Percentiles rank a stretch among this genome's conserved stretches.
phyloP scores from a whole-genome alignment of 306 rosid genomes.

The Senna siamea region DNA sequence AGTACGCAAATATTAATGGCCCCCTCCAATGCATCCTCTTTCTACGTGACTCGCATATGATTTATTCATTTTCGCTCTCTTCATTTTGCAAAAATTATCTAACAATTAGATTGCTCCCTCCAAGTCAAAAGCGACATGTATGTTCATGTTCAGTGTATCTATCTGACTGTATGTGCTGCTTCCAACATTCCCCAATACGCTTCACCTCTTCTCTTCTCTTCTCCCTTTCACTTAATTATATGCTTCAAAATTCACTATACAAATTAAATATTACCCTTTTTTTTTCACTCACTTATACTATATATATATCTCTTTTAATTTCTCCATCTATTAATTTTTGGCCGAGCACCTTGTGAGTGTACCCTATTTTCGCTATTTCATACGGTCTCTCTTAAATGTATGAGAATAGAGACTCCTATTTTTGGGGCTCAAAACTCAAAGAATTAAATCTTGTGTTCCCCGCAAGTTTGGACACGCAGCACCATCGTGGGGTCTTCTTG shows the following conservation, averaged over 20 bases:
- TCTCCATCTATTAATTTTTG: background rate
- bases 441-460: slow-evolving; percentile 42
- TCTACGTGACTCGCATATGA: too few species aligned
- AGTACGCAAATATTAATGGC: slow-evolving; percentile 31
- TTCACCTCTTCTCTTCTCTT: background rate
- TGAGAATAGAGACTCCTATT: slow-evolving; percentile 41
- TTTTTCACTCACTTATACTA: too few species aligned
- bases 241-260: background rate
- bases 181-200: slow-evolving; percentile 23
- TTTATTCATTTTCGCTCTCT: background rate
- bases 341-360: slow-evolving; percentile 43
- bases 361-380: slow-evolving; percentile 1
- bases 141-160: too few species aligned
- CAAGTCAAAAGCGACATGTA: slow-evolving; percentile 24
- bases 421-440: slow-evolving; percentile 37
- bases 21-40: background rate
- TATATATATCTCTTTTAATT: too few species aligned
- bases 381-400: slow-evolving; percentile 41
- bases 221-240: too few species aligned
- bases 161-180: background rate
- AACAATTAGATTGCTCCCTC: slow-evolving; percentile 25
- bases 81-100: background rate
- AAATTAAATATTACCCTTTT: too few species aligned
- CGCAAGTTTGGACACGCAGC: slow-evolving; percentile 26
- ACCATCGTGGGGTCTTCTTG: slow-evolving; percentile 36